Evolutionary conservation across 164 flowering plant genomes (phyloP), one percentile per base, ranked within the genome.

Genomic region (Brasenia schreberi): DNA sequence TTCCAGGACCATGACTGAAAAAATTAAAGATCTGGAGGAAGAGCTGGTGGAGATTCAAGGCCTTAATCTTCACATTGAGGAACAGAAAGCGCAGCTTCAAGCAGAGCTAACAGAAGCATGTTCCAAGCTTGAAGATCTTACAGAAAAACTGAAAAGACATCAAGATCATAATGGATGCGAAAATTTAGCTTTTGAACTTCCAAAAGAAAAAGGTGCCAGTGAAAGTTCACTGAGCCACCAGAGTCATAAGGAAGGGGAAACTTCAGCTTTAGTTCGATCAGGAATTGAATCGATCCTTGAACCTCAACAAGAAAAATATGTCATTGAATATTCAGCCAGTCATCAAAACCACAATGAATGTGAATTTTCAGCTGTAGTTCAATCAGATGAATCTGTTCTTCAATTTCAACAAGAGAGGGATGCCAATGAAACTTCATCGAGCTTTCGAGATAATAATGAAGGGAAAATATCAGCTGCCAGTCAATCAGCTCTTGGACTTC

Each of bases 11-110:
- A 72, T 76, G 80, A 74, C 63, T 19, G 73, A 61, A 16, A 82
- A 69, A 79, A 62, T 87, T 19, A 80, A 58, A 61, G 75, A 75
- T 53, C 33, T 87, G 70, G 93, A 84, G 69, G 84, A 77, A 43
- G 85, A 89, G 65, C 42, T 87, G 72, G 53, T 12, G 0, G 73
- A 71, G 63, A 76, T 86, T n/a, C 80, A 77, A 14, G 67, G 62
- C 33, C 86, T 84, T 16, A 80, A 76, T 64, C 64, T 66, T 63
- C 78, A 53, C 7, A 67, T 83, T 39, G 69, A 70, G 53, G 74
- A 75, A 17, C 79, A 75, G 70, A 80, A 78, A 58, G 73, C 59
- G 52, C 62, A 68, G 72, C 76, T 87, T 42, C 76, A 67, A 65
- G 65, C 73, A 5, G 75, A 82, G 33, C 76, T 86, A 17, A 79